Evolutionary conservation across 371 early-diverging fungal genomes (phyloP), one percentile per base, ranked within the genome.

Genomic region (Quaeritorhiza haematococci): DNA sequence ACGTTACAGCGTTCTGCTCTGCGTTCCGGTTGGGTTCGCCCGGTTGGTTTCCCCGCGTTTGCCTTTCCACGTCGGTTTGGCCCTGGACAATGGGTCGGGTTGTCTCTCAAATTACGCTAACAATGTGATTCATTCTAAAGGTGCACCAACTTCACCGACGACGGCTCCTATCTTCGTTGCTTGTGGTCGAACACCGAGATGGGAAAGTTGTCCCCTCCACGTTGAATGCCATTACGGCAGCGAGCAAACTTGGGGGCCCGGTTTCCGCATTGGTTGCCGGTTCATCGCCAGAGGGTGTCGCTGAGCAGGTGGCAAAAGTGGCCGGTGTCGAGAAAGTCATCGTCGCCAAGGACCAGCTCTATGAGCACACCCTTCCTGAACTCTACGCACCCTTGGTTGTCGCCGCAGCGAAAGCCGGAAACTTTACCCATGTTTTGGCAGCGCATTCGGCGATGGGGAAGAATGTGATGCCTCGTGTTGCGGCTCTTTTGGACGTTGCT

Each of bases 231-330:
- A 73, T 95, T 61, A 84, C 90, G 8, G 97, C 97, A 29, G 97
- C 96, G 41, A 67, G 70, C 54, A 80, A 82, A 60, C 63, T 94
- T 7, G 87, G 89, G 24, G 88, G 88, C 24, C 71, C 80, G 3
- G 83, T 96, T 54, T 85, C 92, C n/a, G 92, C 91, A 21, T 75
- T 96, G 13, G 91, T 96, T 7, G 92, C 95, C 17, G 89, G 90
- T 53, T 79, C 79, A 46, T 74, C 85, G 15, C 86, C 92, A 53
- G 89, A 88, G 21, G 72, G 64, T 7, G 86, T 90, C 32, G 91
- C 86, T 17, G 75, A 83, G 54, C 63, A 75, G 48, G 83, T 88
- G 34, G 80, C 88, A 42, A 83, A 86, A 59, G 71, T 88, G 54
- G 62, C 69, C 13, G 93, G 92, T 19, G 83, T 94, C 8, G 75